Base-by-base conservation (phyloP, 2,329 filamentous ascomycete genomes). In the Paecilomyces sp. region DNA sequence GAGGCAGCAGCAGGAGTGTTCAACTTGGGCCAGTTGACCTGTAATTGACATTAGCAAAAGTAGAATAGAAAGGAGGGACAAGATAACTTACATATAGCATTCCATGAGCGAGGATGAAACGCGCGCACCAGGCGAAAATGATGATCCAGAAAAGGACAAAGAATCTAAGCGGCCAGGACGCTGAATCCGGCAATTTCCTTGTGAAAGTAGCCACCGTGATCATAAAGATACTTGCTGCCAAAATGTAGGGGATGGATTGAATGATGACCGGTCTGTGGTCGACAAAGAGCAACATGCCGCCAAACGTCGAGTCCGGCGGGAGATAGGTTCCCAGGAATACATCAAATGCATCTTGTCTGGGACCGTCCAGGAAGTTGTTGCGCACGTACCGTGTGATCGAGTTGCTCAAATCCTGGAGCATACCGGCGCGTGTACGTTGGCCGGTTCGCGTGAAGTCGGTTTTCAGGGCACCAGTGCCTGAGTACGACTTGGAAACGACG, bases 1-100 rank as follows among this genome's bases (percentile, higher is more conserved):
- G 86, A 84, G 2, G 91, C 92, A 76, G 89, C 95, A 2, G 90
- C 86, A 15, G 91, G 88, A 11, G 92, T 92, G 74, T 95, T 96
- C 55, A 99, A 85, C 72, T 96, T 97, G 9, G 94, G 94, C 94
- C 95, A 99, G 77, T 97, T 97, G 66, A 97, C 92, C 92, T 96
- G 62, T 53, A 57, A 54, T 56, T 18, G 57, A 56, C 51, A 56
- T 63, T 57, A 63, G 62, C 36, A 57, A 53, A 54, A 50, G 12
- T 13, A 54, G 52, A 22, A 41, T 2, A 28, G 9, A 12, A 18
- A 18, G 18, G 18, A 3, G 15, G 11, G 55, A 6, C 22, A 53
- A 24, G 57, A 50, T 15, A 11, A 86, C 91, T 84, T 84, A 97
- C 94, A 70, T 94, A 99, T 68, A 99, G 86, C 82, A 95, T 92